Conservation (phyloP, 208 protist species). For the Trypanosoma rangeli region DNA sequence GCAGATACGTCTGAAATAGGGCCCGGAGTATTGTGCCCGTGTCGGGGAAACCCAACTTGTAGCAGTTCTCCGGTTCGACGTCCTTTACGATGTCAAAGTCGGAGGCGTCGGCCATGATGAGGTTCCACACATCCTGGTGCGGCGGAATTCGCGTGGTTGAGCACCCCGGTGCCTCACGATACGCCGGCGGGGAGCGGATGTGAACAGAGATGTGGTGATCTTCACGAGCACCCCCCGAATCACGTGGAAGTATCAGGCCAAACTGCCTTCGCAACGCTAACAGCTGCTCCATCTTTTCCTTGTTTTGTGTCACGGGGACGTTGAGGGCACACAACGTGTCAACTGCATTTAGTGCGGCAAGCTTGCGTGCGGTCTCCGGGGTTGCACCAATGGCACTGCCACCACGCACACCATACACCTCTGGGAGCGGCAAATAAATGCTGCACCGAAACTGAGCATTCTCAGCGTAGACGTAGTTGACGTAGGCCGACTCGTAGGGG, state of each 20-base stretch:
- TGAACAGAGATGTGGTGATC: constrained; percentile 9
- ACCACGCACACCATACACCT: constrained; percentile 59
- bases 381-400: constrained; percentile 55
- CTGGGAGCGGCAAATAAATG: constrained; percentile 70
- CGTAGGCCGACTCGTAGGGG: constrained; percentile 51
- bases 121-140: constrained; percentile 48
- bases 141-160: constrained; percentile 33
- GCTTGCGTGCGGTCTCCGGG: constrained; percentile 20
- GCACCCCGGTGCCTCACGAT: constrained; percentile 35
- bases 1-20: constrained; percentile 35
- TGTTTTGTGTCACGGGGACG: constrained; percentile 31
- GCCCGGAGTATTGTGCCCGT: constrained; percentile 11
- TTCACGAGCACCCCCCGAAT: constrained; percentile 5
- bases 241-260: constrained; percentile 41
- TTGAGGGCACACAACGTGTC: constrained; percentile 67
- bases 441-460: constrained; percentile 49
- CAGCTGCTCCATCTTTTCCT: constrained; percentile 36
- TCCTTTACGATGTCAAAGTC: constrained; percentile 55
- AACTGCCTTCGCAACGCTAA: constrained; percentile 45
- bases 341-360: constrained; percentile 56
- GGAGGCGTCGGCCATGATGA: constrained; percentile 47
- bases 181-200: constrained; percentile 57
- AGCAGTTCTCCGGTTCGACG: constrained; percentile 15
- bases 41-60: constrained; percentile 21
- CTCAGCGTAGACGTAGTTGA: constrained; percentile 37